phyloP scores from a whole-genome alignment of 2,329 filamentous ascomycete genomes.

The Monosporascus ibericus region DNA sequence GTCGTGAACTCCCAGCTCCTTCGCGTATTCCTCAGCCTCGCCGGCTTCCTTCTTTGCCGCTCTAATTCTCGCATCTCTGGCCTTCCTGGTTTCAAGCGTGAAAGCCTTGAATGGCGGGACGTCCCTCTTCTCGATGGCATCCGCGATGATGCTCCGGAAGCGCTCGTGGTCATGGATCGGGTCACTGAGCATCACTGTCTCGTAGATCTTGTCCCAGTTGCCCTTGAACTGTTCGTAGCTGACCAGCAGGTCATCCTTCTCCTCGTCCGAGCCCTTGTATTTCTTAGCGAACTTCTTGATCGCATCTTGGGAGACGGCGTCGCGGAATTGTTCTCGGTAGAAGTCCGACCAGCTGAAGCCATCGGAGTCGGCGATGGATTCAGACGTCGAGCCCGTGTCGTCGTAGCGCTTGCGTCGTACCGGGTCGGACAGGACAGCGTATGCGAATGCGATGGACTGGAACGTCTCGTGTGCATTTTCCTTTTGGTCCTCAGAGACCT shows the following conservation, averaged over 20 bases:
- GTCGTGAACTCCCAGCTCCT: constrained; percentile 68
- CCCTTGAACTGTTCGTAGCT: constrained; percentile 72
- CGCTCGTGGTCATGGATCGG: constrained; percentile 78
- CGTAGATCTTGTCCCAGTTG: constrained; percentile 70
- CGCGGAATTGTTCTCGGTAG: constrained; percentile 77
- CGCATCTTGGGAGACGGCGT: constrained; percentile 65
- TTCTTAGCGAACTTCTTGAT: constrained; percentile 70
- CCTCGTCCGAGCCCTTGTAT: constrained; percentile 85
- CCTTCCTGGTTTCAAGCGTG: constrained; percentile 63
- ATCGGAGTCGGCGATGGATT: constrained; percentile 69
- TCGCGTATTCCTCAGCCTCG: constrained; percentile 70
- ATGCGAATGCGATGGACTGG: constrained; percentile 87
- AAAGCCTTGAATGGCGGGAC: constrained; percentile 65
- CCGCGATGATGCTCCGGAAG: constrained; percentile 74
- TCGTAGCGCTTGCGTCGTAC: constrained; percentile 81
- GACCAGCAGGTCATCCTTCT: constrained; percentile 68
- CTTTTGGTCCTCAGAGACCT: constrained; percentile 63
- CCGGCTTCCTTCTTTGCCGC: constrained; percentile 60
- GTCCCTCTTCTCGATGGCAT: constrained; percentile 65
- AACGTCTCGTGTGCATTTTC: constrained; percentile 72
- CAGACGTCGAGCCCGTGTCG: constrained; percentile 79
- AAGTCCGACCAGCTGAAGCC: constrained; percentile 89
- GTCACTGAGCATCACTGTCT: constrained; percentile 80
- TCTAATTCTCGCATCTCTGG: constrained; percentile 52
- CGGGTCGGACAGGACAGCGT: constrained; percentile 83